A percentile compares a stretch with the other conserved stretches of the same genome.
These are phyloP conservation scores for Pleurotus cornucopiae DNA, from an alignment of 768 basidiomycete genomes.

Conservation along the genomic window DNA sequence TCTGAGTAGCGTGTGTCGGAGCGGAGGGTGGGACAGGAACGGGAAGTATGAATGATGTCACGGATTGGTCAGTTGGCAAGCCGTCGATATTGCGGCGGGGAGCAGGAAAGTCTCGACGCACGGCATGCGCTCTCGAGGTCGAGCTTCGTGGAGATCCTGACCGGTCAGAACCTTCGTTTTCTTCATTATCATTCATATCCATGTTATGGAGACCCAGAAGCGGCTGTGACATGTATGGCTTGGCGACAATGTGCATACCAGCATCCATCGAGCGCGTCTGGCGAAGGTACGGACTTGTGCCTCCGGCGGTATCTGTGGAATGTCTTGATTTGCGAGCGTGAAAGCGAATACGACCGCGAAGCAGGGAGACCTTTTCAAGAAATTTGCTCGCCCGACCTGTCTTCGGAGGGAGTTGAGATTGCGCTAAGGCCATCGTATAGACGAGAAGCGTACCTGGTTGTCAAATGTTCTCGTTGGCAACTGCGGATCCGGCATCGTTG, in stretches of 20 bases:
- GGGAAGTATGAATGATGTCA: slow-evolving; percentile 5
- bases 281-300: slow-evolving; percentile 19
- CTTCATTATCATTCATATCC: slow-evolving; percentile 1
- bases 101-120: neutral
- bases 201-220: slow-evolving; percentile 22
- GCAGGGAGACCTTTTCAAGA: slow-evolving; percentile 32
- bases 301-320: slow-evolving; percentile 16
- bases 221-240: slow-evolving; percentile 46
- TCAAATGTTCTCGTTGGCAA: neutral
- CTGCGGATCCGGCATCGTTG: neutral
- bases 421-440: neutral
- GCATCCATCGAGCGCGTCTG: slow-evolving; percentile 29
- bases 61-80: slow-evolving; percentile 1
- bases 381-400: slow-evolving; percentile 29
- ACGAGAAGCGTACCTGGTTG: neutral
- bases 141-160: slow-evolving; percentile 2
- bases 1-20: neutral
- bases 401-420: neutral
- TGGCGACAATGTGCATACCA: slow-evolving; percentile 18
- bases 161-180: slow-evolving; percentile 3
- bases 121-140: neutral
- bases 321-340: slow-evolving; percentile 22
- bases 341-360: slow-evolving; percentile 31
- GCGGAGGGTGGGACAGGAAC: neutral
- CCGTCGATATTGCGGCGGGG: neutral